Evolutionary conservation across 108 stramenopile species (phyloP).

Genomic region (Nitzschia sp.): DNA sequence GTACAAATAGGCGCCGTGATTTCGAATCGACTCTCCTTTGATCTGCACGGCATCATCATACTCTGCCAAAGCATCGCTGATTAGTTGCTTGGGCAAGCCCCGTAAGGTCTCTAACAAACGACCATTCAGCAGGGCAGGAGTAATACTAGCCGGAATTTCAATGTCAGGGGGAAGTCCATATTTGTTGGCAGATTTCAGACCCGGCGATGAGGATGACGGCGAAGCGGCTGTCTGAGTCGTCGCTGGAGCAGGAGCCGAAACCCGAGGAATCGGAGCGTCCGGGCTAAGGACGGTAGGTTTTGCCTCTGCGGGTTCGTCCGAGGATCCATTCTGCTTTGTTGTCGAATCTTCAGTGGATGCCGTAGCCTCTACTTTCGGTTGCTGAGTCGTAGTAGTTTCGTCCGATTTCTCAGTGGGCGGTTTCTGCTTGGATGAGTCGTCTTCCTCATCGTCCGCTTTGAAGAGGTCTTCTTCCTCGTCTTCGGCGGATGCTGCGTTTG

Average conservation of each 20-base stretch:
- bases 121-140: constrained; percentile 27
- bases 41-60: constrained; percentile 75
- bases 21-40: constrained; percentile 69
- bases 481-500: constrained; percentile 4
- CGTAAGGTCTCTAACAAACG: constrained; percentile 39
- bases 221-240: not conserved
- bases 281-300: not conserved
- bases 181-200: not conserved
- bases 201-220: not conserved
- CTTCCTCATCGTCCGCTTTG: constrained; percentile 24
- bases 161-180: constrained; percentile 39
- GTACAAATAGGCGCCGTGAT: constrained; percentile 71
- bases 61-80: constrained; percentile 74
- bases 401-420: not conserved
- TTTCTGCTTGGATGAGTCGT: not conserved
- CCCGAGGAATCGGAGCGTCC: constrained; percentile 5
- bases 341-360: constrained; percentile 1
- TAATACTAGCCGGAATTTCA: constrained; percentile 40
- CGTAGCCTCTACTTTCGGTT: not conserved
- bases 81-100: constrained; percentile 47
- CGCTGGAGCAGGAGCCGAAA: constrained; percentile 1
- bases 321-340: not conserved
- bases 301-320: not conserved
- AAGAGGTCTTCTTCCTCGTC: constrained; percentile 32
- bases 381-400: not conserved